These are phyloP conservation scores for Fusarium chlamydosporum DNA, from an alignment of 2,329 filamentous ascomycete species.

Conservation along the genomic window DNA sequence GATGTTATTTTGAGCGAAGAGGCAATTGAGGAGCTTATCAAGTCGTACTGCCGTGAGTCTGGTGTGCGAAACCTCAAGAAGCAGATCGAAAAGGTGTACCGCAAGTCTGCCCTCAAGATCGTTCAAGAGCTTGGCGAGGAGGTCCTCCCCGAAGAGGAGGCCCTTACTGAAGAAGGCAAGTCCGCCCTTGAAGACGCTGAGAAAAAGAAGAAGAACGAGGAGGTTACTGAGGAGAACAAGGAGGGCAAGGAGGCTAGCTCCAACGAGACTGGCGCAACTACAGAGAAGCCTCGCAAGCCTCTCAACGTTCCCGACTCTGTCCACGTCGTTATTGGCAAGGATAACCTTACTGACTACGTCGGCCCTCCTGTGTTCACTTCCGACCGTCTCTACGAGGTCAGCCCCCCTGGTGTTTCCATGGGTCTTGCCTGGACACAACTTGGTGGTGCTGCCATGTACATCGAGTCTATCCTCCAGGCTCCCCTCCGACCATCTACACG, in stretches of 20 bases:
- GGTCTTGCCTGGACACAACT: constrained; percentile 98
- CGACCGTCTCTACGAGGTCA: constrained; percentile 93
- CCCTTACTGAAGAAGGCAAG: constrained; percentile 88
- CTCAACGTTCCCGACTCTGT: constrained; percentile 89
- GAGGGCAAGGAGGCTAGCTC: constrained; percentile 54
- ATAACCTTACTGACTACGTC: constrained; percentile 96
- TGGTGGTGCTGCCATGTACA: constrained; percentile 95
- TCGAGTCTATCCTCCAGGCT: constrained; percentile 94
- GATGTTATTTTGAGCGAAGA: constrained; percentile 89
- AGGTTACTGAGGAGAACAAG: constrained; percentile 66
- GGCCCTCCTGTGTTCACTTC: constrained; percentile 96
- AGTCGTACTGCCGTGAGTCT: constrained; percentile 97
- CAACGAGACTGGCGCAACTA: constrained; percentile 58
- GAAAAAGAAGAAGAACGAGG: constrained; percentile 79
- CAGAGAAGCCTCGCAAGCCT: constrained; percentile 79
- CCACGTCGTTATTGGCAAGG: constrained; percentile 86
- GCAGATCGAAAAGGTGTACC: constrained; percentile 99
- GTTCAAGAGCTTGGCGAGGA: constrained; percentile 94
- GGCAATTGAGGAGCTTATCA: constrained; percentile 96
- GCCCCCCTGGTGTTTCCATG: constrained; percentile 96
- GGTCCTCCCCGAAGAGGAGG: constrained; percentile 82
- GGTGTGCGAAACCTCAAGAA: constrained; percentile 98
- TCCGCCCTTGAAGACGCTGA: constrained; percentile 77
- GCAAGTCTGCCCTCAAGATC: constrained; percentile 97
- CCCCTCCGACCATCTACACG: constrained; percentile 80